Evolutionary conservation across 208 protist species (phyloP).

Genomic region (Trypanosomatidae sp.): DNA sequence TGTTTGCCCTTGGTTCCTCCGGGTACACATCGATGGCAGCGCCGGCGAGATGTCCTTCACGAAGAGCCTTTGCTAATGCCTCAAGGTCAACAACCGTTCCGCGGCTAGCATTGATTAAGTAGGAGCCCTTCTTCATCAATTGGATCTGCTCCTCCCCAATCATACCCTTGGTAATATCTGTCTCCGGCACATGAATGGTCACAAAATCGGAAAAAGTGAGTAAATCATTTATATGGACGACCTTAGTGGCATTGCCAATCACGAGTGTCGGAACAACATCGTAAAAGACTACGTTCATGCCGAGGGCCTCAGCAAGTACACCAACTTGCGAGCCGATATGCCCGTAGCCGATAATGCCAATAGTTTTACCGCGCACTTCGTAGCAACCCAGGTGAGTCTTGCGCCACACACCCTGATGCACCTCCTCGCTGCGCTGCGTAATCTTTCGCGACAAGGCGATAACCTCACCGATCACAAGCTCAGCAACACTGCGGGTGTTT

Average conservation of each 20-base stretch:
- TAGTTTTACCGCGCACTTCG: constrained; percentile 86
- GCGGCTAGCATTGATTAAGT: constrained; percentile 86
- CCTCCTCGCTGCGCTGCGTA: constrained; percentile 82
- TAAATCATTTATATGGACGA: constrained; percentile 69
- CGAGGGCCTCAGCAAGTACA: constrained; percentile 91
- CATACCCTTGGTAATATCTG: constrained; percentile 72
- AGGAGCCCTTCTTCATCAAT: constrained; percentile 76
- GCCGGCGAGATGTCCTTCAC: constrained; percentile 78
- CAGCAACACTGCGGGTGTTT: constrained; percentile 94
- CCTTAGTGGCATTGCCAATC: constrained; percentile 85
- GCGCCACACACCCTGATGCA: constrained; percentile 90
- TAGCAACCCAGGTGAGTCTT: constrained; percentile 82
- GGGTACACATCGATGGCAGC: constrained; percentile 94
- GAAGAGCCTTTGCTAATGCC: constrained; percentile 70
- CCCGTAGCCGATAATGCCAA: constrained; percentile 94
- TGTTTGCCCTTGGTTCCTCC: constrained; percentile 70
- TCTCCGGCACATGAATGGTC: constrained; percentile 92
- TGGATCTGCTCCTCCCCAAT: constrained; percentile 69
- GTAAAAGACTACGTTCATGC: constrained; percentile 94
- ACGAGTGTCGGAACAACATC: constrained; percentile 86
- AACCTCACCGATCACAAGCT: constrained; percentile 92
- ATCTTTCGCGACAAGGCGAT: constrained; percentile 89
- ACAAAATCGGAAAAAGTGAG: constrained; percentile 88
- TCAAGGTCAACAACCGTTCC: constrained; percentile 87
- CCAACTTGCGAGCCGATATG: constrained; percentile 94